Evolutionary conservation across 1,284 basidiomycete species (phyloP).

Genomic region (Coniferiporia weirii): DNA sequence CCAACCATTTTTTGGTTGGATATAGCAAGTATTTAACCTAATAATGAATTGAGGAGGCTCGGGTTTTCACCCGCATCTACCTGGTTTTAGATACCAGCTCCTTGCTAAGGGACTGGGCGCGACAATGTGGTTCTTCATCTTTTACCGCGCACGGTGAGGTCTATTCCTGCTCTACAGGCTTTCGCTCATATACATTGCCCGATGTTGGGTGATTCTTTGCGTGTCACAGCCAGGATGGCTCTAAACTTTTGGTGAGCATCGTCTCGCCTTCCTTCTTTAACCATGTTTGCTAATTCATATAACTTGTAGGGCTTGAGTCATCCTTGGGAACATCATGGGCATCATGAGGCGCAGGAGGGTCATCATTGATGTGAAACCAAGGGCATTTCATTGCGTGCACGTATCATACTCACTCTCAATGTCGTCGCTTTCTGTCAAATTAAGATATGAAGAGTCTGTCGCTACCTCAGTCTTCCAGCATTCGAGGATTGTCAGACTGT

Average conservation of each 20-base stretch:
- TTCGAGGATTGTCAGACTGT: no score
- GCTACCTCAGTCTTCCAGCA: no score
- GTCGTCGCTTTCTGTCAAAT: neutral
- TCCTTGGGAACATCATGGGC: constrained; percentile 42
- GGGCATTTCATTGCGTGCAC: neutral
- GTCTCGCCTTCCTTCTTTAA: constrained; percentile 10
- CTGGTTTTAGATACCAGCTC: constrained; percentile 70
- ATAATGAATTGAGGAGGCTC: constrained; percentile 35
- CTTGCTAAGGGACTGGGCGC: constrained; percentile 84
- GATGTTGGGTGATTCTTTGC: neutral
- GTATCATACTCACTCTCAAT: neutral
- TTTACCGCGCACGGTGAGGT: constrained; percentile 85
- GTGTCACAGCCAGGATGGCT: constrained; percentile 38
- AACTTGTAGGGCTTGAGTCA: constrained; percentile 36
- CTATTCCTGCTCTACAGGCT: neutral
- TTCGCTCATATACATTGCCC: neutral
- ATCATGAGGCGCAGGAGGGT: constrained; percentile 20
- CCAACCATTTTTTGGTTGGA: neutral
- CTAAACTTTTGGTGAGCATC: constrained; percentile 37
- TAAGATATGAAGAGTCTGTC: neutral
- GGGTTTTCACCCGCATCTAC: constrained; percentile 84
- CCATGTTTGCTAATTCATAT: constrained; percentile 1
- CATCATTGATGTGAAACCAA: constrained; percentile 7
- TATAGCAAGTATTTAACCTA: constrained; percentile 4
- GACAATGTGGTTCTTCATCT: constrained; percentile 97